Conservation (phyloP, 495 filamentous ascomycete genomes). For the Neurospora sp. region DNA sequence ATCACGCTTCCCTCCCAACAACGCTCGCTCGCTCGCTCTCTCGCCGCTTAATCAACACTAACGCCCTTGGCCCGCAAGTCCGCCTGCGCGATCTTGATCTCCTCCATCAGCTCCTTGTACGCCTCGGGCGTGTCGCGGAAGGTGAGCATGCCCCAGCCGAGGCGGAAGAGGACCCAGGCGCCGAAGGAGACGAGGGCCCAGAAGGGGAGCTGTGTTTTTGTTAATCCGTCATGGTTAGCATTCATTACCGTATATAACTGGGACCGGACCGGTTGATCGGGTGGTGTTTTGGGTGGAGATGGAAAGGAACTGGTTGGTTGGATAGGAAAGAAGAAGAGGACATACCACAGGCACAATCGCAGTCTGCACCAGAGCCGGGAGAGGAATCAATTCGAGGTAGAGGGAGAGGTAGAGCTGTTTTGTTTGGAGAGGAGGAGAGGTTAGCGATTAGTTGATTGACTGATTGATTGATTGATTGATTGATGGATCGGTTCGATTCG, state of each 20-base stretch:
- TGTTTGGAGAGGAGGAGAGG: constrained; percentile 4
- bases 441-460: neutral
- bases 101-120: constrained; percentile 76
- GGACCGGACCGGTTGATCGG: too few relatives aligned
- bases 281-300: too few relatives aligned
- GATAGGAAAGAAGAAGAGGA: neutral
- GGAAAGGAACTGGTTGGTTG: too few relatives aligned
- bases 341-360: constrained; percentile 64
- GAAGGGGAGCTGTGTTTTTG: constrained; percentile 62
- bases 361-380: constrained; percentile 61
- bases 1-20: neutral
- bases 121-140: constrained; percentile 95
- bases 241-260: neutral
- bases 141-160: constrained; percentile 84
- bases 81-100: constrained; percentile 59
- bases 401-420: constrained; percentile 75
- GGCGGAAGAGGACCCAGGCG: constrained; percentile 82
- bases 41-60: constrained; percentile 49
- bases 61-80: constrained; percentile 61
- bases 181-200: constrained; percentile 88
- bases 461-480: neutral
- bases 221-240: too few relatives aligned
- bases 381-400: constrained; percentile 74
- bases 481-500: neutral
- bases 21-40: neutral